Percentiles rank a stretch among this genome's conserved stretches.
Evolutionary conservation across 768 basidiomycete species (phyloP).

Genomic region (Hydnomerulius pinastri): DNA sequence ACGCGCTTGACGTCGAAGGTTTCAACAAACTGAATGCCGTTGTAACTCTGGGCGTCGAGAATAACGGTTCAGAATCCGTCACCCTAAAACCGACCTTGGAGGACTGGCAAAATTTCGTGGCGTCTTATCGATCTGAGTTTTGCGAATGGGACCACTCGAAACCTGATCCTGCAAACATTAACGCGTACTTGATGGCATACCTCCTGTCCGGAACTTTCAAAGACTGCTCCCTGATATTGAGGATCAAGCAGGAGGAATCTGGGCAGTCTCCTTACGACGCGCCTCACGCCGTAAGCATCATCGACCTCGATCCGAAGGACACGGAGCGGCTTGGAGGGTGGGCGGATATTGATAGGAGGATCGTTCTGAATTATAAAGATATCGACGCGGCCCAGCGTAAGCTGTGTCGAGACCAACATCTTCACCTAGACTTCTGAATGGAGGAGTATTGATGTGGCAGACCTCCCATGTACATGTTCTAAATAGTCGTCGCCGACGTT

Average conservation of each 20-base stretch:
- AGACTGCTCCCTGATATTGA: conserved; percentile 82
- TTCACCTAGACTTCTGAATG: conserved; percentile 1
- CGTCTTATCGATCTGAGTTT: conserved; percentile 47
- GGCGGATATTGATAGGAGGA: conserved; percentile 70
- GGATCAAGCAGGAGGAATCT: conserved; percentile 17
- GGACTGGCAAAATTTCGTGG: conserved; percentile 69
- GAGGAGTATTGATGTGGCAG: too few species aligned
- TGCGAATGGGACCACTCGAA: conserved; percentile 37
- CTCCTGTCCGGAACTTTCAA: conserved; percentile 94
- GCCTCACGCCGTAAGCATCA: conserved; percentile 56
- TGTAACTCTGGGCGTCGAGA: conserved; percentile 4
- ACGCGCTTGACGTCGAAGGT: conserved; percentile 85
- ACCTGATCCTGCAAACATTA: conserved; percentile 46
- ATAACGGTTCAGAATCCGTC: conserved; percentile 28
- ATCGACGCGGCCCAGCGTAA: conserved; percentile 10
- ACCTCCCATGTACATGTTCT: too few species aligned
- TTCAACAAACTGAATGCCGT: conserved; percentile 47
- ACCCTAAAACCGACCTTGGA: conserved; percentile 54
- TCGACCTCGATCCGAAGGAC: conserved; percentile 87
- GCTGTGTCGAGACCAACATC: conserved; percentile 20
- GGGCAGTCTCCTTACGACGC: conserved; percentile 29
- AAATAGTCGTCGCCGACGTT: too few species aligned
- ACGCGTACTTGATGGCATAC: conserved; percentile 71
- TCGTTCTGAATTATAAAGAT: conserved; percentile 49
- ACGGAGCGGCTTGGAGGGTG: conserved; percentile 65